Conservation (phyloP, 331 rosid genomes). For the Saraca asoca region DNA sequence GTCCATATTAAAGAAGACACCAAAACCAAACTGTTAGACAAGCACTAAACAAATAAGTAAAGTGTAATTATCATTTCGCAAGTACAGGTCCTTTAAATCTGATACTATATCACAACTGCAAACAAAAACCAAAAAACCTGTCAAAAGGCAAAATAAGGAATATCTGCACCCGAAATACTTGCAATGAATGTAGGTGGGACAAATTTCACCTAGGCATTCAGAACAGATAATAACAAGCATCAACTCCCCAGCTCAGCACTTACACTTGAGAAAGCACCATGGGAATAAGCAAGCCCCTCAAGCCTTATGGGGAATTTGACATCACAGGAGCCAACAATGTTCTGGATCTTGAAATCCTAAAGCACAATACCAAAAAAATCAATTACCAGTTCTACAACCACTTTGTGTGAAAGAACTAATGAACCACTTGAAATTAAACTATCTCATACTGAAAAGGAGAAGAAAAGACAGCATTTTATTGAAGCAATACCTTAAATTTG, state of each 20-base stretch:
- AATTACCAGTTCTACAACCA: constrained; percentile 1
- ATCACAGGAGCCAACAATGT: constrained; percentile 94
- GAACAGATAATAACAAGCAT: neutral
- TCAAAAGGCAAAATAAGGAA: neutral
- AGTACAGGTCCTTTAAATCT: neutral
- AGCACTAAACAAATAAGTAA: neutral
- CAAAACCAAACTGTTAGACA: neutral
- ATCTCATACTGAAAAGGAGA: neutral
- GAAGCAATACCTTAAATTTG: constrained; percentile 66
- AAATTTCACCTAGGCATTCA: constrained; percentile 2
- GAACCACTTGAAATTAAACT: constrained; percentile 5
- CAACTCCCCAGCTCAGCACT: constrained; percentile 32
- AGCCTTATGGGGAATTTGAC: constrained; percentile 95
- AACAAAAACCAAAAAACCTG: neutral
- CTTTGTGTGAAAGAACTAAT: neutral
- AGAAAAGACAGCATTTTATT: neutral
- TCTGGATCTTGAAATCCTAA: constrained; percentile 96
- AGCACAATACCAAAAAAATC: constrained; percentile 6
- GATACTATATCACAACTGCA: neutral
- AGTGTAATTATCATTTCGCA: neutral
- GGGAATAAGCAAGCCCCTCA: constrained; percentile 88
- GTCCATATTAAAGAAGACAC: neutral
- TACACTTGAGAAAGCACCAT: constrained; percentile 91
- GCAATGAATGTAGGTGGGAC: no score
- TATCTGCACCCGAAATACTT: neutral